These are phyloP conservation scores for Ophiostoma tasmaniense DNA, from an alignment of 2,329 filamentous ascomycete species.

Conservation along the genomic window DNA sequence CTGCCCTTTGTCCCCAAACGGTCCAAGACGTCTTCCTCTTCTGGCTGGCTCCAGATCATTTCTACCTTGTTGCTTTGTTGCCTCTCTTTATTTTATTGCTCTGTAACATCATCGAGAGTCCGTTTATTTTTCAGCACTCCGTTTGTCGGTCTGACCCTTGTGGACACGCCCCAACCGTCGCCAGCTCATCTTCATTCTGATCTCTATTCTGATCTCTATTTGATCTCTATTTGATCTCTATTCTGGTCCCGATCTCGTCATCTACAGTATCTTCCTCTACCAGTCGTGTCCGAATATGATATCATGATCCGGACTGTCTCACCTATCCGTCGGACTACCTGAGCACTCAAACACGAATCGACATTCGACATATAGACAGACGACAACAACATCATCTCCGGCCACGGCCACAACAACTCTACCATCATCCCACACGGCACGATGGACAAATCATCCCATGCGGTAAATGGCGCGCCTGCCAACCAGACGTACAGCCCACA, in stretches of 20 bases:
- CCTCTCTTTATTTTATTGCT: not conserved
- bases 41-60: not conserved
- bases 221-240: not conserved
- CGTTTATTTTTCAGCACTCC: not conserved
- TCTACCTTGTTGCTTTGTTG: too few species aligned
- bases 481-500: conserved; percentile 20
- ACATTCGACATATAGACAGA: not conserved
- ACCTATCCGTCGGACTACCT: conserved; percentile 10
- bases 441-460: conserved; percentile 31
- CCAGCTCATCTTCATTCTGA: not conserved
- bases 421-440: conserved; percentile 2
- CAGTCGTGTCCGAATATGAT: conserved; percentile 11
- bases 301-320: conserved; percentile 18
- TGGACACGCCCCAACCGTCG: not conserved
- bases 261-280: not conserved
- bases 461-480: conserved; percentile 25
- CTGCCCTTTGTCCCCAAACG: not conserved
- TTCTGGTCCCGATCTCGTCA: not conserved
- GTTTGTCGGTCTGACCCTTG: not conserved
- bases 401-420: not conserved
- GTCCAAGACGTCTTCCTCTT: not conserved
- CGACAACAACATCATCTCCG: conserved; percentile 4
- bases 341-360: not conserved
- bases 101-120: not conserved
- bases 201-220: not conserved